Base-by-base conservation (phyloP, 2,329 filamentous ascomycete species). In the Chaetomiaceae sp. region DNA sequence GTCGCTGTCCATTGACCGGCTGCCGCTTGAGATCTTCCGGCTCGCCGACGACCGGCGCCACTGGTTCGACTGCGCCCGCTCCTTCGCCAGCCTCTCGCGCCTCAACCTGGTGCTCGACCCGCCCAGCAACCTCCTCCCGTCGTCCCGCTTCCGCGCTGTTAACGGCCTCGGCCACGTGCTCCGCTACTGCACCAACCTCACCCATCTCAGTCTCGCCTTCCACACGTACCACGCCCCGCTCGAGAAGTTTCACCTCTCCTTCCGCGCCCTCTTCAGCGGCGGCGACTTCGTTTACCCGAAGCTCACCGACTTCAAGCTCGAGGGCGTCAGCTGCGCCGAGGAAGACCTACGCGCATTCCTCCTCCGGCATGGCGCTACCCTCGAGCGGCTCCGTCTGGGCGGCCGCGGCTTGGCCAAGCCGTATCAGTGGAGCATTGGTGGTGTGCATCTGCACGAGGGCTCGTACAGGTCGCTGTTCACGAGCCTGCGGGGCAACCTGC, bases 381-480 rank as follows among this genome's bases (percentile, higher is more conserved):
- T 75, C 22, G 56, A 60, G 36, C 62, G 66, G 1, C 56, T 75
- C 7, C 68, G 69, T 3, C 63, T 76, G 9, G 73, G 72, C 15
- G 70, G 70, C 4, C 62, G 65, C 15, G 71, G 71, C 5, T 55
- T 69, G 11, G 66, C 65, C 33, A 64, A 64, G 27, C 62, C 63
- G 5, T 62, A 64, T 48, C 67, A 69, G 53, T 55, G 62, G 3
- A 64, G 65, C 17, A 64, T 65, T 18, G 71, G 71, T 15, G 72
- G 72, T 11, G 59, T 75, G 26, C 65, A 69, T 44, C 60, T 76
- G 10, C 65, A 65, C 45, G 63, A 68, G 32, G 73, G 73, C 6
- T 68, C 64, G 0, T 73, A 71, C 51, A 61, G 63, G 42, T 66
- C 64, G 1, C 56, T 76, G 5, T 71, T 75, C 52, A 59, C 62